Base-by-base conservation (phyloP, 345 rosid genomes). In the Pugionium cornutum region DNA sequence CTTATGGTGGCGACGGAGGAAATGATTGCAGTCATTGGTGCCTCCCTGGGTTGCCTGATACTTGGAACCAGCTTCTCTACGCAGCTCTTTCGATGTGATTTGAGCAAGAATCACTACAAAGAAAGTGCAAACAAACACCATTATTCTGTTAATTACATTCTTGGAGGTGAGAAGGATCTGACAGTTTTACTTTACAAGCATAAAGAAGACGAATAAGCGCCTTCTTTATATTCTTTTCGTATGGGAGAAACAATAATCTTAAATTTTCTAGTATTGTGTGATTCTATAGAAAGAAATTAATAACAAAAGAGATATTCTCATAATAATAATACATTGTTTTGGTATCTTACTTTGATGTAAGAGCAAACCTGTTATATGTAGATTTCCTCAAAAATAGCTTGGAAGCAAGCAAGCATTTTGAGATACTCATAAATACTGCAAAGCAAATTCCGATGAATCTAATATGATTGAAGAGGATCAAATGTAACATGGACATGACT, bases 1-100 rank as follows among this genome's bases (percentile, higher is more conserved):
- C 78, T n/a, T 88, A 88, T 10, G 53, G 84, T 5, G 77, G 83
- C 0, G 80, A 75, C 3, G 79, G 73, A 66, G 89, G 96, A 62
- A 84, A 63, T 0, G 98, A 92, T 62, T 92, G 98, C 66, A 92
- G 98, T 79, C 98, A 92, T 55, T 92, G 98, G 97, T 92, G 98
- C 74, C 90, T 92, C 40, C 97, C 98, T 0, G 98, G 98, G 10
- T 66, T 92, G 79, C 98, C 98, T 2, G 98, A 92, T 76, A 86
- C 90, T 8, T 92, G 98, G 98, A 92, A 89, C 80, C 97, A 89
- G 46, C 98, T 92, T 67, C 78, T 92, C 10, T 88, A 83, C 73
- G 94, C 96, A 73, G 90, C 95, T 50, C 83, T 90, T 6, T 28
- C 77, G 8, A 80, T 76, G 85, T 86, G 84, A 88, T 18, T 18